Base-by-base conservation (phyloP, 1,284 basidiomycete species). In the Trichosporon sp. region DNA sequence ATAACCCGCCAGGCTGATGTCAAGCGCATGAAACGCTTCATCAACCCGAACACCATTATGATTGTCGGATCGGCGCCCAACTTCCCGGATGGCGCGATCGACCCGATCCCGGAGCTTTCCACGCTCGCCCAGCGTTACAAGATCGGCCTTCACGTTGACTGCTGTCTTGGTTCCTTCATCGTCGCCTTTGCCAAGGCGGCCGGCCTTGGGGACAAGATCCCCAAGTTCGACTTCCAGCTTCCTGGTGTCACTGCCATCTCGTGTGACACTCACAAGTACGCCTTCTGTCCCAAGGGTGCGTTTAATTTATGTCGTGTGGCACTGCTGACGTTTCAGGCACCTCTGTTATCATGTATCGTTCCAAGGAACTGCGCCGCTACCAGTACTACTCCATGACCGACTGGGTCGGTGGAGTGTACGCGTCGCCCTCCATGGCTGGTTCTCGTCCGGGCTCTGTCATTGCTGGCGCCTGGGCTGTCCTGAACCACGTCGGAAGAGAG, bases 381-480 rank as follows among this genome's bases (percentile, higher is more conserved):
- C 92, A 95, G 75, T 95, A 94, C 82, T 94, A 91, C 71, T 84
- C 93, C 25, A 87, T 87, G 69, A 86, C 92, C 4, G 81, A 84
- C 56, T 95, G 93, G 92, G 81, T 86, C 16, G 90, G 90, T 62
- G 78, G 79, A 23, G 70, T 79, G 19, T 78, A 76, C 62, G 71
- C 74, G 11, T 71, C 67, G 59, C 74, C 93, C 1, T 89, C 89
- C 66, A 83, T 95, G 73, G 90, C 94, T 59, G 93, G 92, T 4
- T 94, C 91, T 57, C 85, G 95, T 52, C 92, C 95, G 0, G 95
- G 95, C 9, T 88, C 92, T 0, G 82, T 98, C 64, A 90, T 99
- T 65, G 95, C 95, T 11, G 95, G 92, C 49, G 89, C 93, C 16
- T 99, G 95, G 94, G 93, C 95, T 3, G 92, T 92, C 1, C 88